These are phyloP conservation scores for Serendipita vermifera DNA, from an alignment of 768 basidiomycete species.

Conservation along the genomic window DNA sequence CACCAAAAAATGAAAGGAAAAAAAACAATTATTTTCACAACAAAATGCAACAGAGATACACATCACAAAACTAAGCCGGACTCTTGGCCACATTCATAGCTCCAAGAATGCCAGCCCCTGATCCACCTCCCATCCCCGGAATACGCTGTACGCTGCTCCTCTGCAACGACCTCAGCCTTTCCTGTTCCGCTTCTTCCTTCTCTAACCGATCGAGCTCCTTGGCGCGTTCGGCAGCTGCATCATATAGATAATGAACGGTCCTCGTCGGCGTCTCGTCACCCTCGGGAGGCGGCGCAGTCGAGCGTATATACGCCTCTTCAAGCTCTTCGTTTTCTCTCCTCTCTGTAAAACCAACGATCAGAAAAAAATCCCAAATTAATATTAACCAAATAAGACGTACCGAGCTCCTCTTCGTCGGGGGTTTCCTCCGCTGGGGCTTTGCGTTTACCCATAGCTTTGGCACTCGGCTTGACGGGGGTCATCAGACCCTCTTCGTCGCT, in stretches of 20 bases:
- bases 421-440: conserved; percentile 28
- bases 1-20: too few relatives aligned
- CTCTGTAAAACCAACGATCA: background rate
- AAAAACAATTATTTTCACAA: too few relatives aligned
- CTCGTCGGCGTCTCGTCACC: background rate
- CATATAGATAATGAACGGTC: conserved; percentile 71
- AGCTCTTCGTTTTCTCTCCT: conserved; percentile 2
- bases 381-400: background rate
- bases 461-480: conserved; percentile 51
- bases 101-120: background rate
- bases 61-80: too few relatives aligned
- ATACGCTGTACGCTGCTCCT: background rate
- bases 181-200: too few relatives aligned
- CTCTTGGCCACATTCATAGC: too few relatives aligned
- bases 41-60: too few relatives aligned
- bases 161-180: background rate
- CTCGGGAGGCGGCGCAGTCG: background rate
- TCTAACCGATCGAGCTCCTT: conserved; percentile 22
- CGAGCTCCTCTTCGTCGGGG: conserved; percentile 13
- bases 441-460: conserved; percentile 81
- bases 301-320: background rate
- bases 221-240: conserved; percentile 77
- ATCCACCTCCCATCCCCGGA: background rate
- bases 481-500: conserved; percentile 18
- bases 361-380: background rate